These are phyloP conservation scores for Erythrophleum ivorense DNA, from an alignment of 331 rosid species.

Conservation along the genomic window DNA sequence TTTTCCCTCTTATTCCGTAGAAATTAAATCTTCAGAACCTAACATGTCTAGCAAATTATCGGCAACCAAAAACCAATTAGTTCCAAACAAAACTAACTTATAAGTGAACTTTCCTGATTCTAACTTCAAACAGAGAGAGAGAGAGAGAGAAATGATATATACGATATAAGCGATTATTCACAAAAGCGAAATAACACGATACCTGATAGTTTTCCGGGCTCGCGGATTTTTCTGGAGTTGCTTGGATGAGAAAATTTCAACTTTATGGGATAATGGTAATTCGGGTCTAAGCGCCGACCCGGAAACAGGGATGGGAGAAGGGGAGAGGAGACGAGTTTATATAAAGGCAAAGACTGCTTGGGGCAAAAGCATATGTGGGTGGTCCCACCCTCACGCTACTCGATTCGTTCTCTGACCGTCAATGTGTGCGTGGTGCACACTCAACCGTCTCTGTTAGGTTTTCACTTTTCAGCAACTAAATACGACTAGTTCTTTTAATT, in stretches of 20 bases:
- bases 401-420: neutral
- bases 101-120: neutral
- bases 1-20: neutral
- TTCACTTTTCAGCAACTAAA: neutral
- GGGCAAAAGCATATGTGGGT: neutral
- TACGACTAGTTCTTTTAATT: neutral
- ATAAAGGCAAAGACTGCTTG: neutral
- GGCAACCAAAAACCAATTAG: neutral
- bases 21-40: neutral
- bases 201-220: neutral
- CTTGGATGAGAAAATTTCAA: neutral
- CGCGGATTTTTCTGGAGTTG: neutral
- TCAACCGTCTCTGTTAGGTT: neutral
- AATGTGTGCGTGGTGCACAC: neutral
- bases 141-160: neutral
- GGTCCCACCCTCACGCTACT: neutral
- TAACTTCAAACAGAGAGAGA: neutral
- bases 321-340: neutral
- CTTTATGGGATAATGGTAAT: neutral
- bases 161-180: neutral
- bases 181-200: neutral
- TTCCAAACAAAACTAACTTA: neutral
- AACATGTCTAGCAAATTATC: neutral
- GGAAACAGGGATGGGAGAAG: too few relatives aligned
- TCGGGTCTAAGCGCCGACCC: neutral